Percentiles rank a stretch among this genome's conserved stretches.
These are phyloP conservation scores for Naematelia encephala DNA, from an alignment of 768 basidiomycete genomes.

Conservation along the genomic window DNA sequence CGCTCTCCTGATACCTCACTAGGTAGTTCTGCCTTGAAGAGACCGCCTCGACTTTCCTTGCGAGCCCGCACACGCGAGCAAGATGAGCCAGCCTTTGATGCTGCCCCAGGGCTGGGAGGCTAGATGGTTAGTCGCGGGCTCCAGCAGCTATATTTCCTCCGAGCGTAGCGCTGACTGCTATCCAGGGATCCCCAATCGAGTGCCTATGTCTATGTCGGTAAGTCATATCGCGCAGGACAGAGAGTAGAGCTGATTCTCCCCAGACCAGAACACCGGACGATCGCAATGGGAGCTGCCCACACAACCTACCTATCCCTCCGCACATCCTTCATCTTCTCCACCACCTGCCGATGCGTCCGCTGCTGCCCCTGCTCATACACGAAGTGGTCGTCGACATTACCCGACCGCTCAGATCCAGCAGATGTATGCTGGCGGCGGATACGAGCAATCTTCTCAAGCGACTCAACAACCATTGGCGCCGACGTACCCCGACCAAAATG, in stretches of 20 bases:
- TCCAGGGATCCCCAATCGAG: constrained; percentile 63
- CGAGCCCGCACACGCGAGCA: not conserved
- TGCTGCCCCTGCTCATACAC: constrained; percentile 51
- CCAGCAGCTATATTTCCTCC: not conserved
- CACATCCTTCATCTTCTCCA: constrained; percentile 40
- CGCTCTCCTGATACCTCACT: too few relatives aligned
- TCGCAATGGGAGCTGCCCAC: constrained; percentile 85
- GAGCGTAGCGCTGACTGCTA: constrained; percentile 24
- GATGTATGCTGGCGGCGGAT: constrained; percentile 54
- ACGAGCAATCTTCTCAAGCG: constrained; percentile 54
- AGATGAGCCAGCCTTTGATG: constrained; percentile 21
- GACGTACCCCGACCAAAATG: constrained; percentile 23
- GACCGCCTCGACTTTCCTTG: not conserved
- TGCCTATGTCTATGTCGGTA: constrained; percentile 85
- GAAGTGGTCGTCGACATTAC: constrained; percentile 78
- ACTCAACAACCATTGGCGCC: constrained; percentile 53
- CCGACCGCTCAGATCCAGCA: constrained; percentile 80
- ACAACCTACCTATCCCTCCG: constrained; percentile 45
- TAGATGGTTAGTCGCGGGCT: constrained; percentile 65
- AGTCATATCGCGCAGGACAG: constrained; percentile 42
- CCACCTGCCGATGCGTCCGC: constrained; percentile 54
- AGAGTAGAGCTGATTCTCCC: constrained; percentile 6
- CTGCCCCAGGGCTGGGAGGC: constrained; percentile 89
- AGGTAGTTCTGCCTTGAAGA: too few relatives aligned
- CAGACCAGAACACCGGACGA: constrained; percentile 71